Evolutionary conservation across 2,329 filamentous ascomycete species (phyloP), one percentile per base, ranked within the genome.

Genomic region (Dendrostoma leiphaemia): DNA sequence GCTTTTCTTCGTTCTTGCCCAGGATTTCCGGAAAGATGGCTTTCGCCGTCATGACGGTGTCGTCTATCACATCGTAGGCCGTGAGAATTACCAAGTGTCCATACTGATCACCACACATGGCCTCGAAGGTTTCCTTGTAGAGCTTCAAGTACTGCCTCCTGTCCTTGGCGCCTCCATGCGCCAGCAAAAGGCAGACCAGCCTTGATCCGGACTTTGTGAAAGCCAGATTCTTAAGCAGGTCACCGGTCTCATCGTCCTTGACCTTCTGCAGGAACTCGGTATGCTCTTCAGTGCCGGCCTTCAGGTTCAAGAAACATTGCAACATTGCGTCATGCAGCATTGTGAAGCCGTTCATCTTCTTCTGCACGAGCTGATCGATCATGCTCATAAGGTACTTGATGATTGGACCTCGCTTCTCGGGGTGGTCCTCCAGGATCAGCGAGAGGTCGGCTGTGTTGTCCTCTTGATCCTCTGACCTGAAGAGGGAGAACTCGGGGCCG

Each of bases 281-380:
- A 38, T 90, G 86, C 69, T 97, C 93, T 54, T 90, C 85, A 41
- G 86, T 90, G 3, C 88, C 91, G 4, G 83, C 77, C 60, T 88
- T 86, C 44, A 86, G 84, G 64, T 89, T 93, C 50, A 91, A 75
- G 73, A 93, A 97, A 72, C 97, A 99, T 69, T 99, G 93, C 56
- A 97, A 78, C 92, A 99, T 96, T 47, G 94, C 94, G 65, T 97
- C 94, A 71, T 99, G 95, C 19, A 99, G 83, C 82, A 99, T 95
- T 2, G 93, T 97, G 73, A 99, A 97, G 9, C 91, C 93, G 1
- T 91, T 95, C 74, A 94, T 86, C 74, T 94, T 94, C 82, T 99
- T 99, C 73, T 99, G 92, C 45, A 97, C 82, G 38, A 99, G 82
- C 59, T 88, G 85, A 72, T 97, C 96, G 77, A 96, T 94, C 74